phyloP scores from a whole-genome alignment of 805 yeast genomes.

The Debaryomyces prosopidis region DNA sequence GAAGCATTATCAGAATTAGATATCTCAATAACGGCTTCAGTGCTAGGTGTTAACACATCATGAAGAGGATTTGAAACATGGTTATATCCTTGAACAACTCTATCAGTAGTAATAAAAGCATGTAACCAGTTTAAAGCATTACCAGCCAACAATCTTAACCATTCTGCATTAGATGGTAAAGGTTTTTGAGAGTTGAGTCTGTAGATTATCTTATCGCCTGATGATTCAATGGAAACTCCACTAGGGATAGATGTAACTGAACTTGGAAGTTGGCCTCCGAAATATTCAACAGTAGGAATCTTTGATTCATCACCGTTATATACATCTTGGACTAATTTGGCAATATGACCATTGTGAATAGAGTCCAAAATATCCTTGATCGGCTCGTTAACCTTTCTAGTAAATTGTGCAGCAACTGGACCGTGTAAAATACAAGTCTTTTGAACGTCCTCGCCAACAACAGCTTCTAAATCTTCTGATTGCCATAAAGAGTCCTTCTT shows the following conservation, averaged over 20 bases:
- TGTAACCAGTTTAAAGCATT: slow-evolving; percentile 80
- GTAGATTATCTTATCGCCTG: slow-evolving; percentile 29
- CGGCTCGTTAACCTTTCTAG: slow-evolving; percentile 87
- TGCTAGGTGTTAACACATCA: slow-evolving; percentile 74
- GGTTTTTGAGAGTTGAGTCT: slow-evolving; percentile 28
- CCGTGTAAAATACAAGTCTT: slow-evolving; percentile 99
- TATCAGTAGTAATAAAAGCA: slow-evolving; percentile 77
- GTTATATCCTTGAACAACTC: slow-evolving; percentile 82
- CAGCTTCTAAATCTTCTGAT: slow-evolving; percentile 95
- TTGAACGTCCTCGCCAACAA: slow-evolving; percentile 92
- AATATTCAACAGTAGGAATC: slow-evolving; percentile 88
- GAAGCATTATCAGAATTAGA: slow-evolving; percentile 45
- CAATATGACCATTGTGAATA: slow-evolving; percentile 88
- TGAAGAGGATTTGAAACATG: slow-evolving; percentile 78
- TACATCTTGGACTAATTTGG: slow-evolving; percentile 61
- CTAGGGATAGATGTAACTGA: neutral
- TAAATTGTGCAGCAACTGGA: slow-evolving; percentile 95
- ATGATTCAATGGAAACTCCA: slow-evolving; percentile 2
- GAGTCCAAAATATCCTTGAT: slow-evolving; percentile 85
- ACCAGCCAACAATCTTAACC: slow-evolving; percentile 88
- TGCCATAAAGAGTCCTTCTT: slow-evolving; percentile 99
- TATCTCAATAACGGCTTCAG: slow-evolving; percentile 61
- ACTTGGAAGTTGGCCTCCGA: slow-evolving; percentile 43
- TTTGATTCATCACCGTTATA: slow-evolving; percentile 69
- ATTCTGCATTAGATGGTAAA: slow-evolving; percentile 39